Conservation (phyloP, 202 grass and related monocot genomes). For the Thinopyrum obtusiflorum region DNA sequence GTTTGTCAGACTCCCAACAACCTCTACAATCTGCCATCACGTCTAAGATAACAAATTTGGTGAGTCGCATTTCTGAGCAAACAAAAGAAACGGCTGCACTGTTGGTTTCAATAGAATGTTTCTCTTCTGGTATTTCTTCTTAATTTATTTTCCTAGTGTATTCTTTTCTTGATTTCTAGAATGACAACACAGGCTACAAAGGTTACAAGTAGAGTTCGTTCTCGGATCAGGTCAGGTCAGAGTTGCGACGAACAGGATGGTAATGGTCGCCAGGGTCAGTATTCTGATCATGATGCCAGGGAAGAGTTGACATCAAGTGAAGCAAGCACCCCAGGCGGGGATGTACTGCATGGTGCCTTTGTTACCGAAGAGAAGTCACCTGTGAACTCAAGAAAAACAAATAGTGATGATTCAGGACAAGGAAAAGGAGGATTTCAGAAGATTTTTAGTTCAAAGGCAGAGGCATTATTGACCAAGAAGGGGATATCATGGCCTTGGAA, state of each 20-base stretch:
- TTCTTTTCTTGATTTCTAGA: slow-evolving; percentile 67
- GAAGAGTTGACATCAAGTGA: slow-evolving; percentile 64
- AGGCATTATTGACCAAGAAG: slow-evolving; percentile 78
- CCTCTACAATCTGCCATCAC: slow-evolving; percentile 71
- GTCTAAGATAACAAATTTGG: slow-evolving; percentile 86
- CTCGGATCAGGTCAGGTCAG: slow-evolving; percentile 57
- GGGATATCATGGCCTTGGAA: slow-evolving; percentile 93
- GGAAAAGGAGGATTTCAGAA: slow-evolving; percentile 70
- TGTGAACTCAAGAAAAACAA: slow-evolving; percentile 38
- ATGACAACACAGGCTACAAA: slow-evolving; percentile 79
- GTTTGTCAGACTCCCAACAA: slow-evolving; percentile 47
- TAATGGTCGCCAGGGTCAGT: slow-evolving; percentile 46
- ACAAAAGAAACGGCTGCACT: slow-evolving; percentile 14
- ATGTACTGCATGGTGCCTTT: slow-evolving; percentile 39
- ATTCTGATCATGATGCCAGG: slow-evolving; percentile 57
- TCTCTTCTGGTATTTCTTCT: slow-evolving; percentile 20
- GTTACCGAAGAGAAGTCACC: slow-evolving; percentile 45
- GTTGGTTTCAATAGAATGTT: slow-evolving; percentile 21
- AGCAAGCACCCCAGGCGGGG: slow-evolving; percentile 54
- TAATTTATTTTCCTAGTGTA: slow-evolving; percentile 39
- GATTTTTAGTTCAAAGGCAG: slow-evolving; percentile 83
- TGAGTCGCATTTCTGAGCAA: slow-evolving; percentile 37
- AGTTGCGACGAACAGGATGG: slow-evolving; percentile 52
- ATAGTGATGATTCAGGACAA: slow-evolving; percentile 60
- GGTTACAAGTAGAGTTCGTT: slow-evolving; percentile 95